A percentile compares a stretch with the other conserved stretches of the same genome.
These are phyloP conservation scores for Sequoiadendron giganteum DNA, from an alignment of 75 land plant species.

Conservation along the genomic window DNA sequence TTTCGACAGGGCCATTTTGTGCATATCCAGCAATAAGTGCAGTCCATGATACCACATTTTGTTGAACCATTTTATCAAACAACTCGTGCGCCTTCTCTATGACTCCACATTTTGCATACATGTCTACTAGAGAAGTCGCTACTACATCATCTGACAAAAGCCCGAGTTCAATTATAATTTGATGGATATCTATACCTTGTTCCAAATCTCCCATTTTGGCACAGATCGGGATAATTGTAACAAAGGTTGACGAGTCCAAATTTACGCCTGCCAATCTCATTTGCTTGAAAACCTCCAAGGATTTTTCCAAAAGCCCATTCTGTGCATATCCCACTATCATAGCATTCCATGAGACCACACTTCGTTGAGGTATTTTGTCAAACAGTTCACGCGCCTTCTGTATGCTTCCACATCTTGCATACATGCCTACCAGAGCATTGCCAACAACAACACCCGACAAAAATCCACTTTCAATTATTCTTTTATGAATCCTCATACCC, in stretches of 20 bases:
- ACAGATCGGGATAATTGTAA: constrained; percentile 13
- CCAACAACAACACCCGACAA: constrained; percentile 27
- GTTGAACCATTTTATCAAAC: constrained; percentile 14
- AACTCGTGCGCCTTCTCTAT: constrained; percentile 18
- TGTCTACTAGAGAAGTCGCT: constrained; percentile 19
- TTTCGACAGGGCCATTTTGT: constrained; percentile 15
- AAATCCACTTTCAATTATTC: constrained; percentile 29
- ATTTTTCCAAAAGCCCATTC: constrained; percentile 27
- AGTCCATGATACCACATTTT: constrained; percentile 21
- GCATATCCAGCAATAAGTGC: constrained; percentile 17
- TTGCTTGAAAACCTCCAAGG: constrained; percentile 27
- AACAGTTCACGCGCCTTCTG: constrained; percentile 28
- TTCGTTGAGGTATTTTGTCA: constrained; percentile 41
- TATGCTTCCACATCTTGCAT: constrained; percentile 35
- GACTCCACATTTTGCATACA: constrained; percentile 27
- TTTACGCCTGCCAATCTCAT: constrained; percentile 9
- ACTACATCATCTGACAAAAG: constrained; percentile 6
- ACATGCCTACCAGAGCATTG: constrained; percentile 57
- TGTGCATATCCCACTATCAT: constrained; percentile 50
- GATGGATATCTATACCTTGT: constrained; percentile 19
- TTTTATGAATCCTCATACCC: constrained; percentile 35
- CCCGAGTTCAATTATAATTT: neutral
- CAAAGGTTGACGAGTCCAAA: constrained; percentile 16
- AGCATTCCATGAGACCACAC: constrained; percentile 60
- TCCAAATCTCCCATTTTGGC: constrained; percentile 23